Evolutionary conservation across 2,329 filamentous ascomycete genomes (phyloP), one percentile per base, ranked within the genome.

Genomic region (Cercospora sp.): DNA sequence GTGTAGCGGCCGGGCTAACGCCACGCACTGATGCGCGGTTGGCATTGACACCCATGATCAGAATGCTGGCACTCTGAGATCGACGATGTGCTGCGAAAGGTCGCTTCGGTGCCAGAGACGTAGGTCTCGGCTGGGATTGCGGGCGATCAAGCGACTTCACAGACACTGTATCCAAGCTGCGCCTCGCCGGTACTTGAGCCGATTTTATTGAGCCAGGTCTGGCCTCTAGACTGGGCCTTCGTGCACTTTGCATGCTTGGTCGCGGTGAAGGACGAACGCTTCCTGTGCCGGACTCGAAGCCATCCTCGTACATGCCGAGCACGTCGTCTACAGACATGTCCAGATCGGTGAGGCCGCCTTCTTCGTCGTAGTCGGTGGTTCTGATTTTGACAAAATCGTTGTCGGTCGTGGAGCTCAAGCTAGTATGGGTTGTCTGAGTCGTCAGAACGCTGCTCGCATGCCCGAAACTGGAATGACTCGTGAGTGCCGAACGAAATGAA

Each of bases 341-440:
- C 16, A 78, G 81, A 53, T 85, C 82, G 8, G 67, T 67, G 26
- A 68, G 58, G 6, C 66, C 64, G 24, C 58, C 64, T 40, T 77
- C 77, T 18, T 76, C 73, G 8, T 82, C 81, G 30, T 78, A 81
- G 40, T 84, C 81, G 21, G 79, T 77, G 24, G 71, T 65, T 60
- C 72, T 72, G 58, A 78, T 88, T 80, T 92, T 90, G 65, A 93
- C 79, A 85, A 85, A 70, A 83, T 95, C 81, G 82, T 91, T 96
- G 69, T 88, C 88, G 26, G 62, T 43, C 18, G 49, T 43, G 3
- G 93, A 95, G 71, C 90, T 79, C 61, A 95, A 85, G 76, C 93
- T 97, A 78, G 92, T 96, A 69, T 92, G 86, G 76, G 94, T 92
- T 1, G 92, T 96, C n/a, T 86, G 86, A 70, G 94, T 92, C 1